Base-by-base conservation (phyloP, 768 basidiomycete genomes). In the Pholiota conissans region DNA sequence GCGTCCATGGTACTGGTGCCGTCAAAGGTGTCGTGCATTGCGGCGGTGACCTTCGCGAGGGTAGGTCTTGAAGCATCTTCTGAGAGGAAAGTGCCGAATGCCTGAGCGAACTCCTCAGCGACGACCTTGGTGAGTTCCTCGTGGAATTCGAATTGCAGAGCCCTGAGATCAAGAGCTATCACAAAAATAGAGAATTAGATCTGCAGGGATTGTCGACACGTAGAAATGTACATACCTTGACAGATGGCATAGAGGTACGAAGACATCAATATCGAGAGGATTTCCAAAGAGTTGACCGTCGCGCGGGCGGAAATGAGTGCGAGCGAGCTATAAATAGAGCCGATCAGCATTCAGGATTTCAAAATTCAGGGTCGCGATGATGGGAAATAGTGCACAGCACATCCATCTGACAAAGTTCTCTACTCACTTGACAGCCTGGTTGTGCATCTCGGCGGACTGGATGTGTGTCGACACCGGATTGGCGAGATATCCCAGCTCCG, bases 381-480 rank as follows among this genome's bases (percentile, higher is more conserved):
- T 18, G 18, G 14, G 37, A 39, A n/a, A 45, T 22, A 24, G 42
- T 45, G 20, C 22, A 45, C 18, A n/a, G 22, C 22, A 40, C 18
- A 5, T 40, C 9, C 9, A 24, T 45, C 20, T 10, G 18, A 45
- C 42, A 45, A 39, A 39, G 20, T 20, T 18, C 22, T 22, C 14
- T 5, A 76, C 89, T 59, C 61, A 91, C 90, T 95, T 95, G 71
- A 95, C 83, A 42, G 93, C 89, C 71, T 95, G 93, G 63, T 95
- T 95, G 67, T 93, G 90, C 89, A 93, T 91, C 73, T 95, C 92
- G 1, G 92, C 92, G 1, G 87, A 89, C 65, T 94, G 91, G 49
- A 92, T 84, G 63, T 90, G 87, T 0, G 90, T 91, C 2, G 88
- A 89, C 10, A 94, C 91, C 0, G 93, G 91, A 74, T 84, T 90